Base-by-base conservation (phyloP, 805 yeast species). In the Ogataea ganodermae region DNA sequence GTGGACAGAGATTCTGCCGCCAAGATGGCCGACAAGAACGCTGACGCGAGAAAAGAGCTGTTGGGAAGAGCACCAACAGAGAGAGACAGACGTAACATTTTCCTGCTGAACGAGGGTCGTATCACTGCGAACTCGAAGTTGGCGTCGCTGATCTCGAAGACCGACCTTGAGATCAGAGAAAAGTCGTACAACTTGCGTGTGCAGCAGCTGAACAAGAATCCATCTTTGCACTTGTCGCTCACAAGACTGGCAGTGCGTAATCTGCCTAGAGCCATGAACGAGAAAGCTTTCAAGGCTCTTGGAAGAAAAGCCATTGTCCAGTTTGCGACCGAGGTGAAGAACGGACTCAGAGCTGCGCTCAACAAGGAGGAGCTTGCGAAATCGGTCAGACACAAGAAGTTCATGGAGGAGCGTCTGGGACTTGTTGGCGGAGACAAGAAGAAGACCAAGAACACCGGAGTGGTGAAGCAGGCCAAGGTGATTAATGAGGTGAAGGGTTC, bases 201-300 rank as follows among this genome's bases (percentile, higher is more conserved):
- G 36, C 89, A 89, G 60, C 97, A 92, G 71, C 78, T 94, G 60
- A 84, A 86, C 65, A 87, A 88, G 58, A 94, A 92, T 67, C 96
- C 98, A 16, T 74, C 94, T 10, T 74, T 94, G 61, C 98, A 92
- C 74, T 72, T 94, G 50, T 89, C 97, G n/a, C 72, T 92, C 69
- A 92, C 98, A 1, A 83, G 99, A 73, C 78, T 94, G 65, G 99
- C 99, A 8, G 80, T 94, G 49, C 80, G 99, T 70, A 94, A 94
- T 65, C 69, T 94, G 43, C 99, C 99, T 37, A 81, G 98, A 65
- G 83, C 95, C 12, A 83, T 94, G 94, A 86, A 81, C 50, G 88
- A 85, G 51, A 89, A 88, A 66, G 83, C 95, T 0, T 73, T 94
- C 58, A 94, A 94, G 63, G 96, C 95, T 1, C 74, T 94, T 42